A percentile compares a stretch with the other conserved stretches of the same genome.
These are phyloP conservation scores for Candida sphagnicola DNA, from an alignment of 805 yeast species.

Conservation along the genomic window DNA sequence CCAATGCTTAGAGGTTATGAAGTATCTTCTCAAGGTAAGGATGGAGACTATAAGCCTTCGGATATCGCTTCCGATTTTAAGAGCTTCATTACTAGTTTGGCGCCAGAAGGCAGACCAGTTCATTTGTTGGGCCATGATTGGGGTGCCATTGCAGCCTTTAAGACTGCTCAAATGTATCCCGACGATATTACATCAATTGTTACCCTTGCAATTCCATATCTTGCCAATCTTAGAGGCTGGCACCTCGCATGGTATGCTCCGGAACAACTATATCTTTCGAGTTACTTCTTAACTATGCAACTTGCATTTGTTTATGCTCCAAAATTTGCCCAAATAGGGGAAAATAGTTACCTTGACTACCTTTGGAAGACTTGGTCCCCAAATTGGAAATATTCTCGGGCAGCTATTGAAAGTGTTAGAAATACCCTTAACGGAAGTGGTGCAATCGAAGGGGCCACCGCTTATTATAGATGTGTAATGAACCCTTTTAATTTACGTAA, in stretches of 20 bases:
- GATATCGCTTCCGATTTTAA: slow-evolving; percentile 32
- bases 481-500: slow-evolving; percentile 16
- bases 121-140: slow-evolving; percentile 43
- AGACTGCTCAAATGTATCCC: slow-evolving; percentile 31
- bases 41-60: slow-evolving; percentile 19
- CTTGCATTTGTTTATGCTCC: slow-evolving; percentile 17
- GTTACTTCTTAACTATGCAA: slow-evolving; percentile 39
- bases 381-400: slow-evolving; percentile 24
- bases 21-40: slow-evolving; percentile 22
- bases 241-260: slow-evolving; percentile 28
- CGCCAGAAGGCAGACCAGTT: slow-evolving; percentile 20
- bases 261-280: slow-evolving; percentile 28
- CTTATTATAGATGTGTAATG: slow-evolving; percentile 32
- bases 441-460: slow-evolving; percentile 32
- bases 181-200: slow-evolving; percentile 27
- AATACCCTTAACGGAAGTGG: slow-evolving; percentile 21
- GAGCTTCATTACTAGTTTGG: slow-evolving; percentile 26
- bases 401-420: slow-evolving; percentile 24
- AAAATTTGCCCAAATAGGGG: slow-evolving; percentile 13
- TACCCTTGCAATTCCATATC: slow-evolving; percentile 38
- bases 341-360: slow-evolving; percentile 22
- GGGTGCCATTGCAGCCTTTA: slow-evolving; percentile 38
- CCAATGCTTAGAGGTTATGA: slow-evolving; percentile 40
- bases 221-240: slow-evolving; percentile 23
- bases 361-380: slow-evolving; percentile 41